A percentile compares a stretch with the other conserved stretches of the same genome.
Evolutionary conservation across 805 yeast genomes (phyloP).

Genomic region (Sugiyamaella boreocaroliniensis): DNA sequence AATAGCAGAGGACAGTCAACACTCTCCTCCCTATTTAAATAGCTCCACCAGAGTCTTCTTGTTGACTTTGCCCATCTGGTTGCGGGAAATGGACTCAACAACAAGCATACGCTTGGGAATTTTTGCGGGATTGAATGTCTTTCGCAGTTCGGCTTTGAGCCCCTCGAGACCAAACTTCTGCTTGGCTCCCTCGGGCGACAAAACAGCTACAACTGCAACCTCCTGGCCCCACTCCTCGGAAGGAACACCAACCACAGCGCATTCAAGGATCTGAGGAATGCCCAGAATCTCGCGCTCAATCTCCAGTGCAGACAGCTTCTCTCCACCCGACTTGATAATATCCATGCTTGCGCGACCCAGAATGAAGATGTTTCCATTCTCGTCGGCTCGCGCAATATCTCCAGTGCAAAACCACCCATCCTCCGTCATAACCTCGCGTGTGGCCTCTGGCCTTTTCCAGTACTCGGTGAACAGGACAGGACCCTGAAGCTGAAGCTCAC

Average conservation of each 20-base stretch:
- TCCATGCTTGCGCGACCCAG: constrained; percentile 34
- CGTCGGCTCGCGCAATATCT: constrained; percentile 45
- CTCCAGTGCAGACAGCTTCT: constrained; percentile 30
- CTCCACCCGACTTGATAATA: constrained; percentile 33
- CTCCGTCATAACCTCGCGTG: constrained; percentile 39
- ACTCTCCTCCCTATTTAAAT: constrained; percentile 5
- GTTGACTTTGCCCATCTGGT: constrained; percentile 34
- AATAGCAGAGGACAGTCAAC: background rate
- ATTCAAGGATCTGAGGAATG: constrained; percentile 24
- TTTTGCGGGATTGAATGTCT: constrained; percentile 19
- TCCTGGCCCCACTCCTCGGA: constrained; percentile 31
- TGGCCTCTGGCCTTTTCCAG: constrained; percentile 44
- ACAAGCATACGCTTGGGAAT: constrained; percentile 27
- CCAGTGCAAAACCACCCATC: constrained; percentile 54
- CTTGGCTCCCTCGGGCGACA: constrained; percentile 14
- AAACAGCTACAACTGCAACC: constrained; percentile 26
- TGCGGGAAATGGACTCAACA: constrained; percentile 28
- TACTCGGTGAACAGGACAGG: constrained; percentile 49
- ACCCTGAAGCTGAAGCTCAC: constrained; percentile 50
- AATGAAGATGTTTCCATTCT: constrained; percentile 42
- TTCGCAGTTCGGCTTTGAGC: constrained; percentile 23
- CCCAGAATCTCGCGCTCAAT: constrained; percentile 31
- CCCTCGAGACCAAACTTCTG: constrained; percentile 14
- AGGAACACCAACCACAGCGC: constrained; percentile 30
- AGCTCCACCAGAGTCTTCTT: constrained; percentile 27